Base-by-base conservation (phyloP, 2,329 filamentous ascomycete genomes). In the Penicillium sp. region DNA sequence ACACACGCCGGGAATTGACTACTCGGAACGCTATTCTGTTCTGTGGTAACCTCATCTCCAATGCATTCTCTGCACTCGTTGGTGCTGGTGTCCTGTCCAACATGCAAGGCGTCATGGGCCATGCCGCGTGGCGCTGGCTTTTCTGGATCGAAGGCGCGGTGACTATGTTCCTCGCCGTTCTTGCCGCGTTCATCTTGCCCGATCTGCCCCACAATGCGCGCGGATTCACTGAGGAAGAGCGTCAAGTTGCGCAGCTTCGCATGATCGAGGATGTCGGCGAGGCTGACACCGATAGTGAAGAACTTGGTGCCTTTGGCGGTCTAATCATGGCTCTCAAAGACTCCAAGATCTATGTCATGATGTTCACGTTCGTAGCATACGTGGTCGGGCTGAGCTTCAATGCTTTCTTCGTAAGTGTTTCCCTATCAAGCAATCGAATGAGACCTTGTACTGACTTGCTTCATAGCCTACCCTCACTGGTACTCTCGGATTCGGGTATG, bases 301-400 rank as follows among this genome's bases (percentile, higher is more conserved):
- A 83, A 13, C 61, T 66, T 62, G 78, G 79, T 3, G 65, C 76
- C 2, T 80, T 83, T 58, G 77, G 78, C 9, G 85, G 85, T 85
- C 31, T 74, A 4, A 35, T 81, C 50, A 82, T 87, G 79, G 82
- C 83, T 0, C 65, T 85, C 48, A 84, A 82, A 69, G 85, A 87
- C 59, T 16, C 73, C 60, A 87, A 86, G 74, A 83, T 86, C 59
- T 87, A 85, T 64, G 64, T 87, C 57, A 82, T 87, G 81, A 85
- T 85, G 79, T 53, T 86, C 7, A 83, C 82, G 1, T 82, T 86
- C 55, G 83, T 82, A 3, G 81, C 83, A 4, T 86, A 86, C 58
- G 82, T 86, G 8, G 77, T 85, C 6, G 83, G 84, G 3, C 69
- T 78, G 38, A 81, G 82, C 0, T 85, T 84, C 69, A 84, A 84